Evolutionary conservation across 176 grass and related monocot species (phyloP).

Genomic region (Carex pumila): DNA sequence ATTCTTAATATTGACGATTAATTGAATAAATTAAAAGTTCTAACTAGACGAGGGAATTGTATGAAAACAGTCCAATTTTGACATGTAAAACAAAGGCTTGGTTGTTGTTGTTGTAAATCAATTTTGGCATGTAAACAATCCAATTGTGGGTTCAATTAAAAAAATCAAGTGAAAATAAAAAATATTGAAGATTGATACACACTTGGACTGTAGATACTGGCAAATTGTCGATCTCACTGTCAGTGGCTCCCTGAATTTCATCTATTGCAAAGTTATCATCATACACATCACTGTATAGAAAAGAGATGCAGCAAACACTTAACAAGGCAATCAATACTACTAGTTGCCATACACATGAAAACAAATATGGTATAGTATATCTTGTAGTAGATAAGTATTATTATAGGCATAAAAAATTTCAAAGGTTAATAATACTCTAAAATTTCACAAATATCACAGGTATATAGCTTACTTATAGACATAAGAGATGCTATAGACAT

Average conservation of each 20-base stretch:
- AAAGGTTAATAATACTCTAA: not conserved
- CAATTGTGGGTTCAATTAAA: too few species aligned
- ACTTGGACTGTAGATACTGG: too few species aligned
- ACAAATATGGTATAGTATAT: not conserved
- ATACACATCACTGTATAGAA: not conserved
- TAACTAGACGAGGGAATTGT: not conserved
- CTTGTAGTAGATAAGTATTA: not conserved
- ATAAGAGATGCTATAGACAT: too few species aligned
- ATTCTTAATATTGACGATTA: not conserved
- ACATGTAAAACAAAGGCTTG: not conserved
- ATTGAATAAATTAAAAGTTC: not conserved
- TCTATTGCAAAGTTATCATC: not conserved
- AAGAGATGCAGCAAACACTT: not conserved
- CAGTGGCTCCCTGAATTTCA: constrained; percentile 5
- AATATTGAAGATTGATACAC: too few species aligned
- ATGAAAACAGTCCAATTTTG: not conserved
- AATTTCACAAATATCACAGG: not conserved
- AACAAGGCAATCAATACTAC: not conserved
- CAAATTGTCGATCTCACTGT: not conserved
- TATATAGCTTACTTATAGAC: not conserved
- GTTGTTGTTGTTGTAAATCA: too few species aligned
- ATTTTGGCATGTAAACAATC: too few species aligned
- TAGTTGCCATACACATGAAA: not conserved
- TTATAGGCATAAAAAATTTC: not conserved
- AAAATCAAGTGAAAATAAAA: too few species aligned